Evolutionary conservation across 768 basidiomycete genomes (phyloP).

Genomic region (Dacryopinax spathularia): DNA sequence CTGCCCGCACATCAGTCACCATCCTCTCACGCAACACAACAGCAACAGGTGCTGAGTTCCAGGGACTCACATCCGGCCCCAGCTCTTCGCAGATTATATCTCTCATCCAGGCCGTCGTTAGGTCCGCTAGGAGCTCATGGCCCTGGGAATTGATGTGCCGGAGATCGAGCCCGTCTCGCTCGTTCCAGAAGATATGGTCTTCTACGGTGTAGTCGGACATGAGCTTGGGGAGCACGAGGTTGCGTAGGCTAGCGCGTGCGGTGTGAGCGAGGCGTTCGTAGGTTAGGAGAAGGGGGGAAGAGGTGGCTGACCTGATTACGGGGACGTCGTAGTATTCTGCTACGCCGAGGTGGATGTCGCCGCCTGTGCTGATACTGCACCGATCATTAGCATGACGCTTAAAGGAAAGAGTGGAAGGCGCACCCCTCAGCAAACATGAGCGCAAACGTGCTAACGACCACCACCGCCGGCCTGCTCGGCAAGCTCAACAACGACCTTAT

Average conservation of each 20-base stretch:
- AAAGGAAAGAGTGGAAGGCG: constrained; percentile 8
- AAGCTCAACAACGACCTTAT: constrained; percentile 20
- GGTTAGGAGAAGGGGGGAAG: neutral
- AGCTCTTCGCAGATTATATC: constrained; percentile 2
- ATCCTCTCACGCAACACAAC: neutral
- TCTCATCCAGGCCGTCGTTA: constrained; percentile 1
- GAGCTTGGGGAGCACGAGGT: constrained; percentile 17
- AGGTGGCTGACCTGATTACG: constrained; percentile 15
- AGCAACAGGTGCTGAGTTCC: neutral
- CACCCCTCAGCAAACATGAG: constrained; percentile 5
- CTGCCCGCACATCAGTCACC: neutral
- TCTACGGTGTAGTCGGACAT: constrained; percentile 11
- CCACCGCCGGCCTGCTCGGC: constrained; percentile 20
- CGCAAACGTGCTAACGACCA: constrained; percentile 15
- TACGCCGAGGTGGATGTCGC: constrained; percentile 12
- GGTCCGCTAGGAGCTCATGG: constrained; percentile 5
- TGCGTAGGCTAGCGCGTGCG: constrained; percentile 13
- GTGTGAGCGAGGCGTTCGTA: neutral
- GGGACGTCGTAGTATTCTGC: constrained; percentile 23
- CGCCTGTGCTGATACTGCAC: constrained; percentile 13
- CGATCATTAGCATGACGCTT: neutral
- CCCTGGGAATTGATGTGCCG: constrained; percentile 2
- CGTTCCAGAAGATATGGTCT: neutral
- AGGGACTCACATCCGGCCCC: neutral
- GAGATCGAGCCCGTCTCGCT: neutral